Percentiles rank a stretch among this genome's conserved stretches.
phyloP scores from a whole-genome alignment of 1,284 basidiomycete genomes.

The Hemileia vastatrix region DNA sequence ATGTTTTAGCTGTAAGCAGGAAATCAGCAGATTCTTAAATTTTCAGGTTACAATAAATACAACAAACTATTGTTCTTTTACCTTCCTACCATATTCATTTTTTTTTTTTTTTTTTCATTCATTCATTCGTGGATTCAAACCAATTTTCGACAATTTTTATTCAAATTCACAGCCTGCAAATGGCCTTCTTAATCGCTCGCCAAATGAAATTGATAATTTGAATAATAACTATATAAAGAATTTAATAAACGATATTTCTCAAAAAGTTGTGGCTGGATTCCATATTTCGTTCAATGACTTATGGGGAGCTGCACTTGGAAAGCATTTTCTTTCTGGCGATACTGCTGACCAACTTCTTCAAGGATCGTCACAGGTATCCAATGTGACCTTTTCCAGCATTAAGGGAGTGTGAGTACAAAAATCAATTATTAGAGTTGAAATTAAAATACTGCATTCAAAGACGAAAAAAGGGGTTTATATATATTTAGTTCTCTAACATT shows the following conservation, averaged over 20 bases:
- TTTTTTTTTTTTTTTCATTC: too few species aligned
- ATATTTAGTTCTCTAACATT: too few species aligned
- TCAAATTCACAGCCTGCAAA: constrained; percentile 1
- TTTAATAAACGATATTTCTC: not conserved
- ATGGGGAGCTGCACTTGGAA: constrained; percentile 6
- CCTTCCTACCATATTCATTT: too few species aligned
- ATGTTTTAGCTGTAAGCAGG: too few species aligned
- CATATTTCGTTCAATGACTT: constrained; percentile 8
- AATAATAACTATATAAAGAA: constrained; percentile 2
- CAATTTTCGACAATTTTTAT: too few species aligned
- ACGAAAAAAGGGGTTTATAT: too few species aligned
- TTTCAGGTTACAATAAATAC: too few species aligned
- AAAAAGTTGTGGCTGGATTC: constrained; percentile 9
- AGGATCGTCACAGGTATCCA: constrained; percentile 8
- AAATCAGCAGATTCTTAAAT: too few species aligned
- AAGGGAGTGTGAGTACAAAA: constrained; percentile 7
- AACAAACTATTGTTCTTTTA: too few species aligned
- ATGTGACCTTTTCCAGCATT: constrained; percentile 13
- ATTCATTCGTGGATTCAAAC: too few species aligned
- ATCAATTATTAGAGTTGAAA: too few species aligned
- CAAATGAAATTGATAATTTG: not conserved
- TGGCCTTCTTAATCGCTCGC: not conserved
- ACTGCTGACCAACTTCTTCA: constrained; percentile 7
- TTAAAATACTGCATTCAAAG: too few species aligned
- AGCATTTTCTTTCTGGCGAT: constrained; percentile 4